Conservation (phyloP, 139 green algal genomes). For the Haematococcus lacustris region DNA sequence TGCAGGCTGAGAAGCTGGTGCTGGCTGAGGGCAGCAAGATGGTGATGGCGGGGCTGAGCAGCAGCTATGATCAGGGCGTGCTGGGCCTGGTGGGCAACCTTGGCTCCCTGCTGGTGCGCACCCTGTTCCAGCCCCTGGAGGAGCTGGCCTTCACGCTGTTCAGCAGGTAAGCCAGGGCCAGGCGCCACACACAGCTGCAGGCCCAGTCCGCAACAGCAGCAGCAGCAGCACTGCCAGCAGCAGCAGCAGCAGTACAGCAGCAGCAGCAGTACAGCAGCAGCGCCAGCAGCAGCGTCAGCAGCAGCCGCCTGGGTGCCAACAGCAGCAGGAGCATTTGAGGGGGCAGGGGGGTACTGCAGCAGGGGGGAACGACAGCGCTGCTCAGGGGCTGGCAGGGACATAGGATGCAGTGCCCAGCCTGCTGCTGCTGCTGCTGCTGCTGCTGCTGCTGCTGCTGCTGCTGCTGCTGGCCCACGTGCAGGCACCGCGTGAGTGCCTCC, state of each 20-base stretch:
- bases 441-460: too few relatives aligned
- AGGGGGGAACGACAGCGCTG: too few relatives aligned
- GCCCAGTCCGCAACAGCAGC: background rate
- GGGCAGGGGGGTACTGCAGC: background rate
- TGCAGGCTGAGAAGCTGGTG: conserved; percentile 75
- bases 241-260: too few relatives aligned
- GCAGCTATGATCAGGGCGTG: conserved; percentile 63
- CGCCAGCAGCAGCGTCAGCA: background rate
- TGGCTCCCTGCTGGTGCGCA: conserved; percentile 76
- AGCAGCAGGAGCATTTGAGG: background rate
- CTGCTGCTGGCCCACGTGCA: too few relatives aligned
- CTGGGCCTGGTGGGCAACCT: conserved; percentile 82
- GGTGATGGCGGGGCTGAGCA: conserved; percentile 42
- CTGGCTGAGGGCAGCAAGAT: conserved; percentile 77
- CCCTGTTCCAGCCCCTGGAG: conserved; percentile 79
- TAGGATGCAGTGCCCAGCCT: too few relatives aligned
- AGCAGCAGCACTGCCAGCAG: background rate
- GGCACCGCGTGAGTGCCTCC: background rate
- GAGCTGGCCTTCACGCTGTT: conserved; percentile 83
- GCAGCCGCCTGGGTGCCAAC: background rate
- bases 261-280: too few relatives aligned
- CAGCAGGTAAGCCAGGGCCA: conserved; percentile 29
- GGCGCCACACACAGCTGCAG: background rate
- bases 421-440: too few relatives aligned
- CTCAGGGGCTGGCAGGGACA: too few relatives aligned